Percentiles rank a stretch among this genome's conserved stretches.
These are phyloP conservation scores for Cokeromyces recurvatus DNA, from an alignment of 371 early-diverging fungal genomes.

Conservation along the genomic window DNA sequence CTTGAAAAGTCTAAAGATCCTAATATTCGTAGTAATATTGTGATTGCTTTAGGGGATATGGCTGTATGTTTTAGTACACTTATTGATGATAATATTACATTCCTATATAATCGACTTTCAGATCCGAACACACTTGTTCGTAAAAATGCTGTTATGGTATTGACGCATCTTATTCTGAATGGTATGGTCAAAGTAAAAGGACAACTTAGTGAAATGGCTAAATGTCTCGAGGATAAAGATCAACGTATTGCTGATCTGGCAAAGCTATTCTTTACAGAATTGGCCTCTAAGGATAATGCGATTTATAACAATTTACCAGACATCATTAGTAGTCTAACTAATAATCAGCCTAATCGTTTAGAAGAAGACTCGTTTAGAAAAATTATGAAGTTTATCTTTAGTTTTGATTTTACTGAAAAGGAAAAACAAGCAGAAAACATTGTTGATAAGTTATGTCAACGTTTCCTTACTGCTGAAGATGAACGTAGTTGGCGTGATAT, in stretches of 20 bases:
- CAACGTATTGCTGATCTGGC: conserved; percentile 85
- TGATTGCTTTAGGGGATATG: conserved; percentile 96
- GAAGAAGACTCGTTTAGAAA: conserved; percentile 74
- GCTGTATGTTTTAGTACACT: conserved; percentile 91
- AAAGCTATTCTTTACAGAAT: conserved; percentile 92
- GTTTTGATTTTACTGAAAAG: conserved; percentile 88
- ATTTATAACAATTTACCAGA: conserved; percentile 97
- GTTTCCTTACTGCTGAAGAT: conserved; percentile 73
- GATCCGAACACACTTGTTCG: conserved; percentile 79
- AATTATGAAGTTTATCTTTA: conserved; percentile 87
- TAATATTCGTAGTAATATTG: conserved; percentile 79
- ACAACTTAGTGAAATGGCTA: conserved; percentile 95
- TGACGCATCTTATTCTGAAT: conserved; percentile 94
- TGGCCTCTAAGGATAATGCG: conserved; percentile 94
- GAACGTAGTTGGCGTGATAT: conserved; percentile 89
- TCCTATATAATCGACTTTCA: conserved; percentile 84
- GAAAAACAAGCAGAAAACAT: conserved; percentile 92
- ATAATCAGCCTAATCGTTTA: conserved; percentile 46
- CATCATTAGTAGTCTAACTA: conserved; percentile 87
- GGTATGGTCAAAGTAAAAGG: conserved; percentile 99
- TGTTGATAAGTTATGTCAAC: conserved; percentile 90
- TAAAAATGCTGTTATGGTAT: conserved; percentile 95
- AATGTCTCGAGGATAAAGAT: conserved; percentile 89
- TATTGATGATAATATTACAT: conserved; percentile 90
- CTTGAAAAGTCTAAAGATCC: conserved; percentile 79